Evolutionary conservation across 2,329 filamentous ascomycete species (phyloP).

Genomic region (Aspergillus hiratsukae): DNA sequence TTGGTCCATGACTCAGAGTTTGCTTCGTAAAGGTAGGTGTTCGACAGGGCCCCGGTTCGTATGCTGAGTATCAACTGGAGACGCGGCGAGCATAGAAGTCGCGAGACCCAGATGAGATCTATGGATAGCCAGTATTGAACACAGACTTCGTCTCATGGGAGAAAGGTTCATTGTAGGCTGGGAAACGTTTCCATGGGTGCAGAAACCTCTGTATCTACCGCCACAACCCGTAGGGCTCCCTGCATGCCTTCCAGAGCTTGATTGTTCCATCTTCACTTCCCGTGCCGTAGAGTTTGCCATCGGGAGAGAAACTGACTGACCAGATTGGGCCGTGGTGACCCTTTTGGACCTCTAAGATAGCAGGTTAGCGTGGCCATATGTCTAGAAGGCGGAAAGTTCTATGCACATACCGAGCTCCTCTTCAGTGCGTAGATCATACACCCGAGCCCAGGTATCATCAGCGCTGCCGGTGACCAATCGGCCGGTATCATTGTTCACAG

Average conservation of each 20-base stretch:
- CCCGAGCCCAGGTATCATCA: constrained; percentile 92
- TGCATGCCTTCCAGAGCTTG: constrained; percentile 75
- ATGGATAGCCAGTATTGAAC: background rate
- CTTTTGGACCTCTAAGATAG: constrained; percentile 72
- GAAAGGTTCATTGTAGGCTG: background rate
- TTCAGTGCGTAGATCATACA: constrained; percentile 83
- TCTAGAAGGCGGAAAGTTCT: background rate
- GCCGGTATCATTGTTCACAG: constrained; percentile 73
- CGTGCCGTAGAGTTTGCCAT: constrained; percentile 93
- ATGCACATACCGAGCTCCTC: constrained; percentile 62
- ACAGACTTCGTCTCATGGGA: background rate
- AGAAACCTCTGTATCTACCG: constrained; percentile 35
- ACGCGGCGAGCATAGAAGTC: background rate
- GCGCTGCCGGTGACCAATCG: constrained; percentile 88
- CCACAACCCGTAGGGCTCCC: constrained; percentile 63
- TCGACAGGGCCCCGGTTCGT: background rate
- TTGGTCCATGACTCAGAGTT: background rate
- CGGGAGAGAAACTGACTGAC: constrained; percentile 91
- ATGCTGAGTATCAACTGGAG: background rate
- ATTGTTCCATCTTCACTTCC: constrained; percentile 97
- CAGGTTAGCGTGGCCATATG: background rate
- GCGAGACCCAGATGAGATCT: background rate
- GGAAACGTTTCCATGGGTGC: background rate
- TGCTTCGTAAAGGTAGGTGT: background rate
- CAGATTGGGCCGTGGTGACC: constrained; percentile 97